Evolutionary conservation across 2,329 filamentous ascomycete genomes (phyloP), one percentile per base, ranked within the genome.

Genomic region (Cladophialophora immunda): DNA sequence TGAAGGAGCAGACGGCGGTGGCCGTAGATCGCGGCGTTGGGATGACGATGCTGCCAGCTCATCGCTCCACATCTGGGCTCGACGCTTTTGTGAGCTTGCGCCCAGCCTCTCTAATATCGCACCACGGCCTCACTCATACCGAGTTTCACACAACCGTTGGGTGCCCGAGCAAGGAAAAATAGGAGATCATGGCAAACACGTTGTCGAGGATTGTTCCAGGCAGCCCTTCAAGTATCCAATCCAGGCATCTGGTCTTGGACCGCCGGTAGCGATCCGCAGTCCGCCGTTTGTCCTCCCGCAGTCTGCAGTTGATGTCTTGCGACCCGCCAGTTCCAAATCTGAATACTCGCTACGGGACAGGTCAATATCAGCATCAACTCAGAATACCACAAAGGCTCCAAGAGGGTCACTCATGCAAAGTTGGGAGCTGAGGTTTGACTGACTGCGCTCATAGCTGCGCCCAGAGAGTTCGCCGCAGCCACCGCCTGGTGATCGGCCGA

Each of bases 11-110:
- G 32, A 47, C 22, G 36, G 57, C 34, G 17, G 19, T 59, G 52
- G 27, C 52, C 17, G 30, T 25, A 11, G 53, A 54, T 62, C 22
- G 41, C 36, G 53, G 58, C 34, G 64, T 19, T 55, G 53, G 38
- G 41, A 66, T 65, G 62, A 65, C 62, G 62, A 60, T 54, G 56
- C 22, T 66, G 64, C 64, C 64, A 66, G 54, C 64, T 66, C 64
- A 66, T 66, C 64, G 64, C 53, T 38, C 45, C 45, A 50, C 45
- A 50, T 50, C 45, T 19, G 58, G 45, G 45, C 45, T 47, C 45
- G 45, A 50, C 4, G 17, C 45, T 50, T 50, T n/a, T 50, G 19
- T 4, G 19, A 50, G 45, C 45, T 19, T 52, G 58, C 34, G 58
- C 58, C 58, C 58, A 61, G 58, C 58, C 58, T 38, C 47, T 61